These are phyloP conservation scores for Typha latifolia DNA, from an alignment of 176 grass and related monocot genomes.

Conservation along the genomic window DNA sequence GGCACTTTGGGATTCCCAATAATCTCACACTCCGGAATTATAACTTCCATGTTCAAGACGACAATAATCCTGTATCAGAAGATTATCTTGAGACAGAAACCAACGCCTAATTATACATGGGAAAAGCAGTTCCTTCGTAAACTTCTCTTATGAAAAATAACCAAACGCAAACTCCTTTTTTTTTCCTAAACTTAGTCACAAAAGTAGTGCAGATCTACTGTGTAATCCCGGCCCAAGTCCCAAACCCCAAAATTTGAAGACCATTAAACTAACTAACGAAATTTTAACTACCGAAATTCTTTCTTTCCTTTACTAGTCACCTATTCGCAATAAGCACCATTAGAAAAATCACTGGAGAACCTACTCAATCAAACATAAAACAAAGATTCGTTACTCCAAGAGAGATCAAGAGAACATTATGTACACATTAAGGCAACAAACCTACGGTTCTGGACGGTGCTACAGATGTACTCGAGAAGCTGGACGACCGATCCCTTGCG, in stretches of 20 bases:
- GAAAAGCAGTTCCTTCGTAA: no score
- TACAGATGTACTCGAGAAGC: conserved; percentile 60
- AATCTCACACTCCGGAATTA: conserved; percentile 44
- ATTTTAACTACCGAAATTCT: no score
- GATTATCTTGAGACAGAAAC: conserved; percentile 8
- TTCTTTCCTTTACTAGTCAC: no score
- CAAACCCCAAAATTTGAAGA: no score
- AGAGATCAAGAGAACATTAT: neutral
- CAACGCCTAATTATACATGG: neutral
- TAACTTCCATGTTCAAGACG: conserved; percentile 64
- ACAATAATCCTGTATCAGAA: conserved; percentile 54
- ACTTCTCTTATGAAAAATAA: neutral
- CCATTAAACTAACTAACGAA: no score
- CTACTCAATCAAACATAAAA: neutral
- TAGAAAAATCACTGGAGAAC: no score
- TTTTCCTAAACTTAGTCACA: no score
- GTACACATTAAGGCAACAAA: conserved; percentile 4
- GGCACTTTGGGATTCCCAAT: conserved; percentile 40
- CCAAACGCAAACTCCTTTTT: neutral
- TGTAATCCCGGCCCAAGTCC: no score
- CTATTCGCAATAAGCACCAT: no score
- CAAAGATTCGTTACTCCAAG: neutral
- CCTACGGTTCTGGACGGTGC: conserved; percentile 38
- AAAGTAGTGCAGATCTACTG: no score
- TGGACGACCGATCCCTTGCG: conserved; percentile 54